These are phyloP conservation scores for Gracilariopsis chorda DNA, from an alignment of 23 red algal genomes.

Conservation along the genomic window DNA sequence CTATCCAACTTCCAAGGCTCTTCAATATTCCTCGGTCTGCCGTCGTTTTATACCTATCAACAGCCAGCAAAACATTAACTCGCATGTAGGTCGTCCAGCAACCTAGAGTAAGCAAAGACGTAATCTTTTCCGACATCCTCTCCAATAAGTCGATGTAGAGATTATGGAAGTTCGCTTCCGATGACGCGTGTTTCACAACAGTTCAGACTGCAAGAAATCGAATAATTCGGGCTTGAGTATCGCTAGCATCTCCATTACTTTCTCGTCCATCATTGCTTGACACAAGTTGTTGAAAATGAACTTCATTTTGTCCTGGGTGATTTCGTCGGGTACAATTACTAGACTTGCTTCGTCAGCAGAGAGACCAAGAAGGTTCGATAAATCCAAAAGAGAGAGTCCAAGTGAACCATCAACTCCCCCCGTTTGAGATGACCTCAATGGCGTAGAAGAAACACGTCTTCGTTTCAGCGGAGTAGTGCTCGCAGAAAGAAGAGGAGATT, in stretches of 20 bases:
- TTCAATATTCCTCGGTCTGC: slow-evolving; percentile 75
- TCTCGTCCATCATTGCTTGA: slow-evolving; percentile 58
- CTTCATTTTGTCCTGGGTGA: slow-evolving; percentile 77
- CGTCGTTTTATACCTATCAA: slow-evolving; percentile 44
- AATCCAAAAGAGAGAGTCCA: neutral
- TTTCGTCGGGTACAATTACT: slow-evolving; percentile 50
- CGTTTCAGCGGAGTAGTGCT: neutral
- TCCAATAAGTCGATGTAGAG: slow-evolving; percentile 78
- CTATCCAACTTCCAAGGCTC: slow-evolving; percentile 93
- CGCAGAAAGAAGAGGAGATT: neutral
- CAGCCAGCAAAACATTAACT: slow-evolving; percentile 68
- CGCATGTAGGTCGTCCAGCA: slow-evolving; percentile 68
- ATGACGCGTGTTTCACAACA: slow-evolving; percentile 87
- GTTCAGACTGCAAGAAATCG: slow-evolving; percentile 81
- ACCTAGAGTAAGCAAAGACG: slow-evolving; percentile 52
- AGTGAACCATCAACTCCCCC: neutral
- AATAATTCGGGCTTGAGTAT: slow-evolving; percentile 17
- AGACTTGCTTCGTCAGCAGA: slow-evolving; percentile 1
- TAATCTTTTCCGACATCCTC: neutral
- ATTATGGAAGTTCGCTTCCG: slow-evolving; percentile 86
- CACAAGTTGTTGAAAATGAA: slow-evolving; percentile 96
- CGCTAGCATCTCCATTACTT: slow-evolving; percentile 63
- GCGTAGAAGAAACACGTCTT: neutral
- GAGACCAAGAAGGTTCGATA: neutral
- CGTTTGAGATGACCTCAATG: neutral